These are phyloP conservation scores for Puccinia polysora DNA, from an alignment of 1,284 basidiomycete genomes.

Conservation along the genomic window DNA sequence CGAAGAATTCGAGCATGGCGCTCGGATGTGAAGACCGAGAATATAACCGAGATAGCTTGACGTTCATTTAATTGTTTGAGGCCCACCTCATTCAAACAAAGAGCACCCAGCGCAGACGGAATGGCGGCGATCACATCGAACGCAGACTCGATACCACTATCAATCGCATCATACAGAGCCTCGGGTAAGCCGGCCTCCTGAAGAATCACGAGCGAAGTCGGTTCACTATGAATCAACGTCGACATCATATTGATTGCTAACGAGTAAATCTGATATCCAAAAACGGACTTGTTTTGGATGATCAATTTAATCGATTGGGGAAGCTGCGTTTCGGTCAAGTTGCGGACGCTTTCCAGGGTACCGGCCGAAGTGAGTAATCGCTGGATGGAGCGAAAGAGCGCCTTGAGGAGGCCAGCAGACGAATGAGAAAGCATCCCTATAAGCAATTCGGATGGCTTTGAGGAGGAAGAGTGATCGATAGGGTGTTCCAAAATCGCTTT, in stretches of 20 bases:
- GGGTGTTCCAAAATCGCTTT: slow-evolving; percentile 46
- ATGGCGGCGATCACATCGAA: slow-evolving; percentile 89
- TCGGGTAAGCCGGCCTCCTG: slow-evolving; percentile 90
- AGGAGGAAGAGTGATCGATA: slow-evolving; percentile 26
- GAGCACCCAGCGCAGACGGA: slow-evolving; percentile 90
- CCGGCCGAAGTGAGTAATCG: slow-evolving; percentile 95
- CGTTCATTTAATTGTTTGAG: slow-evolving; percentile 73
- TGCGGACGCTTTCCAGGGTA: slow-evolving; percentile 86
- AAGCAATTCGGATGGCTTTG: slow-evolving; percentile 23
- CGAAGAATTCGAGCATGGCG: slow-evolving; percentile 77
- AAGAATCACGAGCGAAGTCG: slow-evolving; percentile 83
- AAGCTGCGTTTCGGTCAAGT: slow-evolving; percentile 85
- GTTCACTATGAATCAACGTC: slow-evolving; percentile 97
- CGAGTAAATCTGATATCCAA: slow-evolving; percentile 80
- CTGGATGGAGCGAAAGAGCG: slow-evolving; percentile 85
- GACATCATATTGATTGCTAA: slow-evolving; percentile 94
- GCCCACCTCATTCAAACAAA: slow-evolving; percentile 88
- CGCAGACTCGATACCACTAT: slow-evolving; percentile 75
- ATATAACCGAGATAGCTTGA: slow-evolving; percentile 70
- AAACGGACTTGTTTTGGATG: slow-evolving; percentile 72
- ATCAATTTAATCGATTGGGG: slow-evolving; percentile 82
- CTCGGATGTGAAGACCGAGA: slow-evolving; percentile 79
- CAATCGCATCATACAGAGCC: slow-evolving; percentile 77
- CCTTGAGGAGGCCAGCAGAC: slow-evolving; percentile 65
- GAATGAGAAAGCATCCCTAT: slow-evolving; percentile 33